phyloP scores from a whole-genome alignment of 768 basidiomycete species.

The Glaciozyma martinii region DNA sequence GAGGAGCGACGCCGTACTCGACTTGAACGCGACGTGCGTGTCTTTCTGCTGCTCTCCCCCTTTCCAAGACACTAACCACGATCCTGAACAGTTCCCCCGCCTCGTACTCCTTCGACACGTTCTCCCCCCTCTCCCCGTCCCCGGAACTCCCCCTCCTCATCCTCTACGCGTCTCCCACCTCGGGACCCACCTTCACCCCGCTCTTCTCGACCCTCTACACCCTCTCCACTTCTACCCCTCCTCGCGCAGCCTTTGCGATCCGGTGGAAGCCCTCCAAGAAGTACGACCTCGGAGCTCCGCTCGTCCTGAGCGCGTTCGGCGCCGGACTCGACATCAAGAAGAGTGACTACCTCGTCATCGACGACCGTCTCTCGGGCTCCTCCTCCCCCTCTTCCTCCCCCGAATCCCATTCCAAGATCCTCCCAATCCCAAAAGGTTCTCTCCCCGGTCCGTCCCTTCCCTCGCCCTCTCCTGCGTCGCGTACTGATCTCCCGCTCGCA shows the following conservation, averaged over 20 bases:
- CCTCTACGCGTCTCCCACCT: slow-evolving; percentile 62
- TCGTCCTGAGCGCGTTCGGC: slow-evolving; percentile 70
- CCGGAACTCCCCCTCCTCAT: slow-evolving; percentile 54
- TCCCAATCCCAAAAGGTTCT: slow-evolving; percentile 50
- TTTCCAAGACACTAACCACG: background rate
- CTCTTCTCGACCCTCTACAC: slow-evolving; percentile 55
- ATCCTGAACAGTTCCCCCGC: slow-evolving; percentile 30
- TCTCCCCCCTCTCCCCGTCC: slow-evolving; percentile 38
- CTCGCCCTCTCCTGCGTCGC: background rate
- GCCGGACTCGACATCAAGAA: slow-evolving; percentile 89
- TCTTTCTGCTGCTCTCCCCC: background rate
- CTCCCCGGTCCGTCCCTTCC: slow-evolving; percentile 45
- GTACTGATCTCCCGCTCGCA: background rate
- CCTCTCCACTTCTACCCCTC: slow-evolving; percentile 10
- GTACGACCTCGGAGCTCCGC: background rate
- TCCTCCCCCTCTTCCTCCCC: too few relatives aligned
- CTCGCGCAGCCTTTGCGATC: slow-evolving; percentile 34
- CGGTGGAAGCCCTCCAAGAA: slow-evolving; percentile 18
- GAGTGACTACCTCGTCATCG: slow-evolving; percentile 88
- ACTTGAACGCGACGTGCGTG: slow-evolving; percentile 13
- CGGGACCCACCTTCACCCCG: slow-evolving; percentile 54
- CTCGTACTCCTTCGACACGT: slow-evolving; percentile 67
- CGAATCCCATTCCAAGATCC: slow-evolving; percentile 2
- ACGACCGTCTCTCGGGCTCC: slow-evolving; percentile 55
- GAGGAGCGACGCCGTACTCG: slow-evolving; percentile 26